Evolutionary conservation across 768 basidiomycete genomes (phyloP).

Genomic region (Suillus cothurnatus): DNA sequence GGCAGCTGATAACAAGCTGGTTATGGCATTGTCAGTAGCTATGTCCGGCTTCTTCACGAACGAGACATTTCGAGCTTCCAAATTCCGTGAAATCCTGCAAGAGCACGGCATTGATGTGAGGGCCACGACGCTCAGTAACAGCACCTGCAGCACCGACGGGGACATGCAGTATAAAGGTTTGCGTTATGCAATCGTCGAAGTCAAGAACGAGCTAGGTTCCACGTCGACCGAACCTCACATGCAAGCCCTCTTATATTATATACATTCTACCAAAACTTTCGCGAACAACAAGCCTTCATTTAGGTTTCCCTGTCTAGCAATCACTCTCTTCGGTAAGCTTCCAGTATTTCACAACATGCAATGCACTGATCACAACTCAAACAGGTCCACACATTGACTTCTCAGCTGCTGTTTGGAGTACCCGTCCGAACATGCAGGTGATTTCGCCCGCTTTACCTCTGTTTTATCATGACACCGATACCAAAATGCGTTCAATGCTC

Average conservation of each 20-base stretch:
- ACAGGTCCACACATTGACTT: conserved; percentile 28
- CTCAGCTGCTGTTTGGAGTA: conserved; percentile 28
- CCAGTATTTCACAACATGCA: not conserved
- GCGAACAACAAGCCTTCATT: not conserved
- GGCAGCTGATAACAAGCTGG: not conserved
- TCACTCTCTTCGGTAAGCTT: not conserved
- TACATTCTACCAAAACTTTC: not conserved
- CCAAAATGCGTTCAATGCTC: conserved; percentile 14
- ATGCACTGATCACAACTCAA: not conserved
- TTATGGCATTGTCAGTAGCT: not conserved
- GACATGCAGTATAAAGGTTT: too few species aligned
- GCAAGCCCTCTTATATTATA: not conserved
- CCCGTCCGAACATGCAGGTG: conserved; percentile 26
- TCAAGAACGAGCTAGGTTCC: not conserved
- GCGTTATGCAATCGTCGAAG: not conserved
- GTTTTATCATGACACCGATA: conserved; percentile 24
- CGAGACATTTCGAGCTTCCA: not conserved
- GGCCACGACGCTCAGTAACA: not conserved
- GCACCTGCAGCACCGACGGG: too few species aligned
- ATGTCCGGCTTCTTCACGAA: not conserved
- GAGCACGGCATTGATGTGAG: not conserved
- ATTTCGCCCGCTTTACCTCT: conserved; percentile 28
- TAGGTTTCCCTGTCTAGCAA: not conserved
- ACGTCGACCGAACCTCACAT: not conserved
- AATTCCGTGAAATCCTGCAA: not conserved